phyloP scores from a whole-genome alignment of 148 eudicot species.

The Euryodendron excelsum region DNA sequence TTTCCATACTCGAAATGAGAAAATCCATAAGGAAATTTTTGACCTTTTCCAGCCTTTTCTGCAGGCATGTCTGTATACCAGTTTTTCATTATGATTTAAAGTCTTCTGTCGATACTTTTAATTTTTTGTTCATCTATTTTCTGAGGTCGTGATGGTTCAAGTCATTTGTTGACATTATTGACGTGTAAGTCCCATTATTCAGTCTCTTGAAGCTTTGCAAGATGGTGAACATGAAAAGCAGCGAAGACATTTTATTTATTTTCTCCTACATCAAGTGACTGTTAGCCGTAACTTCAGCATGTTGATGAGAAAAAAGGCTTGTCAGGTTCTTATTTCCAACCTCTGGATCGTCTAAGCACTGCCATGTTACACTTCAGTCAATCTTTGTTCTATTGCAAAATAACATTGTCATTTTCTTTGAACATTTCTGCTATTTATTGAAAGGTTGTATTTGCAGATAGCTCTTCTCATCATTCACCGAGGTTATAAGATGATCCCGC shows the following conservation, averaged over 20 bases:
- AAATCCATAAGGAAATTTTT: slow-evolving; percentile 93
- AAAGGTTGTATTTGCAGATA: slow-evolving; percentile 55
- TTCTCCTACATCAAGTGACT: slow-evolving; percentile 94
- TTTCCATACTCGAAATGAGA: slow-evolving; percentile 92
- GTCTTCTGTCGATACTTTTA: not conserved
- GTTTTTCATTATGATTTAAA: slow-evolving; percentile 13
- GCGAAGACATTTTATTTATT: slow-evolving; percentile 79
- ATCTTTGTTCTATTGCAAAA: not conserved
- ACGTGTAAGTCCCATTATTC: slow-evolving; percentile 21
- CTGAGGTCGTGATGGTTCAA: not conserved
- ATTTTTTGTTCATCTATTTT: not conserved
- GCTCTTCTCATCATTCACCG: slow-evolving; percentile 82
- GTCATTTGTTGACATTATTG: slow-evolving; percentile 17
- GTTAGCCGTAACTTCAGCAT: slow-evolving; percentile 93
- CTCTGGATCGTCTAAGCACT: not conserved
- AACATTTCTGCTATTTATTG: slow-evolving; percentile 18
- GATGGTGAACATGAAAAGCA: slow-evolving; percentile 97
- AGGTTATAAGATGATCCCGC: slow-evolving; percentile 93
- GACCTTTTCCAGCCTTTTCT: slow-evolving; percentile 90
- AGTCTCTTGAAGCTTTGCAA: slow-evolving; percentile 97
- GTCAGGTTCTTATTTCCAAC: slow-evolving; percentile 60
- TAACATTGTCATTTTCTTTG: slow-evolving; percentile 4
- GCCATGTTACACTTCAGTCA: not conserved
- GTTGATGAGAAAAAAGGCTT: slow-evolving; percentile 91
- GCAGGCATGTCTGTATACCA: slow-evolving; percentile 53